These are phyloP conservation scores for Oxyria digyna DNA, from an alignment of 148 eudicot genomes.

Conservation along the genomic window DNA sequence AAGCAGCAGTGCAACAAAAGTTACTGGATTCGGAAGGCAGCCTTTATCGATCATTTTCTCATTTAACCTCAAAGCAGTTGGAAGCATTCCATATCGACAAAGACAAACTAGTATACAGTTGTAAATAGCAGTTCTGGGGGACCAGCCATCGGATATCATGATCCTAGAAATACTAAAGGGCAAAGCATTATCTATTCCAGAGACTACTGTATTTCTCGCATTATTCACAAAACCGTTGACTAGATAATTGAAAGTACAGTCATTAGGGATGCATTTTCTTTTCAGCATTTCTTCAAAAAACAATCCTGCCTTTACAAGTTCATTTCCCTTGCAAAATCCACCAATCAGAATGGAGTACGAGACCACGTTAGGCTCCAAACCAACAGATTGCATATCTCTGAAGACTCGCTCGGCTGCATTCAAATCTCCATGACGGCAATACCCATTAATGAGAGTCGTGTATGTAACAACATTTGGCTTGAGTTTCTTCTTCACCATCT, in stretches of 20 bases:
- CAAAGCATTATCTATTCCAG: conserved; percentile 16
- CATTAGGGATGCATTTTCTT: conserved; percentile 57
- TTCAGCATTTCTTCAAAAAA: conserved; percentile 59
- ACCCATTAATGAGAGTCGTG: conserved; percentile 74
- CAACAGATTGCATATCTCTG: conserved; percentile 43
- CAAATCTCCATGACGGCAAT: conserved; percentile 37
- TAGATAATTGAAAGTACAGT: conserved; percentile 57
- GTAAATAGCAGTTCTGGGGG: conserved; percentile 45
- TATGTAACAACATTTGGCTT: conserved; percentile 82
- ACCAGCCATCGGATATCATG: conserved; percentile 50
- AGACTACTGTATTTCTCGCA: conserved; percentile 2
- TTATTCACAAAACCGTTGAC: conserved; percentile 58
- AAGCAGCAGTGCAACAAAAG: conserved; percentile 57
- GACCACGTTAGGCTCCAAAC: conserved; percentile 62
- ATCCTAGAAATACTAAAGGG: conserved; percentile 30
- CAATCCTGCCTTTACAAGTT: conserved; percentile 50
- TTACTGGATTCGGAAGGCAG: conserved; percentile 36
- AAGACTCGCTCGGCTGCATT: conserved; percentile 41
- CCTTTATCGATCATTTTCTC: conserved; percentile 39
- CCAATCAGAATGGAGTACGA: conserved; percentile 65
- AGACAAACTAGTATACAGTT: conserved; percentile 64
- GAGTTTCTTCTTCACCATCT: conserved; percentile 43
- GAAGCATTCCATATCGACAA: conserved; percentile 56
- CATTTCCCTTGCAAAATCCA: conserved; percentile 54
- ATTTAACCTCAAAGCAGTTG: conserved; percentile 40